Percentiles rank a stretch among this genome's conserved stretches.
Evolutionary conservation across 805 yeast genomes (phyloP).

Genomic region (Trichomonascus vanleenenianus): DNA sequence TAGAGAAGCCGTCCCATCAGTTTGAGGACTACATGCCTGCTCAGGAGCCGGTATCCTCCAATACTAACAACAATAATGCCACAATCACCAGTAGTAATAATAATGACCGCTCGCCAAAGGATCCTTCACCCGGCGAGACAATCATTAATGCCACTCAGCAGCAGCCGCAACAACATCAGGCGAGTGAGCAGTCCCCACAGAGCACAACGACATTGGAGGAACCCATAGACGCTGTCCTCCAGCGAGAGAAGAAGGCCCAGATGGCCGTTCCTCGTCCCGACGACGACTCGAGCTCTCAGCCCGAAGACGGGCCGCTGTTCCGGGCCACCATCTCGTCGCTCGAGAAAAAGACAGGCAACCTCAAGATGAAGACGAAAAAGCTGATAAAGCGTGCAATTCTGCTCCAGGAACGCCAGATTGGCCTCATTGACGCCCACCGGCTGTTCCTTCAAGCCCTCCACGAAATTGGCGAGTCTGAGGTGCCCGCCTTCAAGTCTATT

Average conservation of each 20-base stretch:
- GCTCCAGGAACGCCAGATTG: constrained; percentile 27
- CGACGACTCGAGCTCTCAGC: constrained; percentile 25
- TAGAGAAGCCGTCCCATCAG: background rate
- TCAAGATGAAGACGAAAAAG: constrained; percentile 30
- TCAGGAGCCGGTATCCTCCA: background rate
- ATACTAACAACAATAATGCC: background rate
- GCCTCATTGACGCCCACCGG: constrained; percentile 28
- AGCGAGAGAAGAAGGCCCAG: constrained; percentile 10
- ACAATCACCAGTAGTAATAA: background rate
- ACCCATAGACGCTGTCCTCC: constrained; percentile 7
- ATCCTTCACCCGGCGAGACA: background rate
- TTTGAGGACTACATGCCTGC: background rate
- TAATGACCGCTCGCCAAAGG: background rate
- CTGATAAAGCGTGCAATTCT: constrained; percentile 30
- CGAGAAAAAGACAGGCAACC: constrained; percentile 30
- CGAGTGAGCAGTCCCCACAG: background rate
- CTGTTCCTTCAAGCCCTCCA: constrained; percentile 27
- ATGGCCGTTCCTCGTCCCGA: constrained; percentile 22
- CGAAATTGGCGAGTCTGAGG: constrained; percentile 24
- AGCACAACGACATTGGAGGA: constrained; percentile 1
- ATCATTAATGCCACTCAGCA: constrained; percentile 1
- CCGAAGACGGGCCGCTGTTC: constrained; percentile 39
- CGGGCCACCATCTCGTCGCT: constrained; percentile 33
- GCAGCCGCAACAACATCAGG: background rate
- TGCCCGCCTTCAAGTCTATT: constrained; percentile 26